Evolutionary conservation across 306 rosid genomes (phyloP).

Genomic region (Trifolium fragiferum): DNA sequence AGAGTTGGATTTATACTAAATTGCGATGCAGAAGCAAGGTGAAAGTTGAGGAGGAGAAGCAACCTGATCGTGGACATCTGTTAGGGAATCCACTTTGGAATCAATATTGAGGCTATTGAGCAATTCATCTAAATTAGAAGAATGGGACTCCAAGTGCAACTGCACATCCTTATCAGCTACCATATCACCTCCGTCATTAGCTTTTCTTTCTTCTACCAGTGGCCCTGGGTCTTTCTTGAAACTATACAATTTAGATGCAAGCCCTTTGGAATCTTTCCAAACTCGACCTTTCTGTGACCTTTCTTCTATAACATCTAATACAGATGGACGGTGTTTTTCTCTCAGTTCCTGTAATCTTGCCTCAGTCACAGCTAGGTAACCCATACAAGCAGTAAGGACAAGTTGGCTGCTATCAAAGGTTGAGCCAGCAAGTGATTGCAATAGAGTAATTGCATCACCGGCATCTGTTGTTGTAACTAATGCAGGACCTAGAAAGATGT

Average conservation of each 20-base stretch:
- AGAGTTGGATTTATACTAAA: no score
- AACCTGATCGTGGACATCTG: constrained; percentile 94
- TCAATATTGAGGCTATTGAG: constrained; percentile 62
- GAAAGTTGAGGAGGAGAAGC: constrained; percentile 41
- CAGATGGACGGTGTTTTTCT: constrained; percentile 77
- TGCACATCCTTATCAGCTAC: constrained; percentile 43
- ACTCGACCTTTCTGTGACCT: constrained; percentile 65
- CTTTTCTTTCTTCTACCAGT: constrained; percentile 54
- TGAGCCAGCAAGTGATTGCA: constrained; percentile 86
- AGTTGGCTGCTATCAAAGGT: constrained; percentile 98
- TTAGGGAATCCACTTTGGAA: constrained; percentile 68
- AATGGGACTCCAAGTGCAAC: constrained; percentile 37
- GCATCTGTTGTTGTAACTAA: constrained; percentile 87
- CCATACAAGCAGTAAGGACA: constrained; percentile 93
- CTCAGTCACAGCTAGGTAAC: constrained; percentile 84
- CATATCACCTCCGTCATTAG: constrained; percentile 46
- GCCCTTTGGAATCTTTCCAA: constrained; percentile 88
- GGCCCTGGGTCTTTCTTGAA: constrained; percentile 73
- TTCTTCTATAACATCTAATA: constrained; percentile 71
- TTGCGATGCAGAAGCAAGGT: constrained; percentile 18
- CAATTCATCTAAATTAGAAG: constrained; percentile 63
- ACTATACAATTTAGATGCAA: constrained; percentile 87
- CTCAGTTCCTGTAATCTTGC: constrained; percentile 73
- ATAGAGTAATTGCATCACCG: constrained; percentile 85
- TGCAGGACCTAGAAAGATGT: constrained; percentile 69